phyloP scores from a whole-genome alignment of 208 protist genomes.

The Leishmania mexicana region DNA sequence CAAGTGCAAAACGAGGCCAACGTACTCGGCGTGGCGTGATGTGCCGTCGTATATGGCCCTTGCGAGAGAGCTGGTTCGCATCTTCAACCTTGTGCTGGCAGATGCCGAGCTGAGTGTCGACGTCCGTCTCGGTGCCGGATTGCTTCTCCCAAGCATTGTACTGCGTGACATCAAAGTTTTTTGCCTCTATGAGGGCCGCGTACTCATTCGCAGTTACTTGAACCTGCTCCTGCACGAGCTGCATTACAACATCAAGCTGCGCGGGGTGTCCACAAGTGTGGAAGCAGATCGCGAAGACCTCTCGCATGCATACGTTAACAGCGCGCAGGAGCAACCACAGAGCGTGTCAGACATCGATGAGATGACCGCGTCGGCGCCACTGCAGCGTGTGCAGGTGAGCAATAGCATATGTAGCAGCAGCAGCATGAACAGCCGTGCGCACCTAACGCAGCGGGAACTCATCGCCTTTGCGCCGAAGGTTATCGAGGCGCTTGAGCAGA shows the following conservation, averaged over 20 bases:
- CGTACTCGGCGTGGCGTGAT: conserved; percentile 41
- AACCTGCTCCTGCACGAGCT: conserved; percentile 35
- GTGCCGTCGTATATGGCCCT: conserved; percentile 61
- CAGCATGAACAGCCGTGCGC: conserved; percentile 12
- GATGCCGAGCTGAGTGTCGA: conserved; percentile 39
- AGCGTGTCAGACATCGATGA: not conserved
- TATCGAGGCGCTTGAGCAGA: conserved; percentile 49
- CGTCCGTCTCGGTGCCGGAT: conserved; percentile 43
- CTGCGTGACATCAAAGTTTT: conserved; percentile 55
- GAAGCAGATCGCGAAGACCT: not conserved
- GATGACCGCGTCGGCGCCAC: not conserved
- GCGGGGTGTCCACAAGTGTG: not conserved
- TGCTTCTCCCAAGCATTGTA: conserved; percentile 48
- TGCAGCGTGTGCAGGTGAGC: not conserved
- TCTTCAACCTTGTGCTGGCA: conserved; percentile 38
- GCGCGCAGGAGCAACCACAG: not conserved
- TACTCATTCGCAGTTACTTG: conserved; percentile 57
- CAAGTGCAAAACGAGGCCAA: not conserved
- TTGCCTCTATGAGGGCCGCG: conserved; percentile 56
- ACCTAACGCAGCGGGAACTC: conserved; percentile 40
- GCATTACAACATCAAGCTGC: conserved; percentile 21
- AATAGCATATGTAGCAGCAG: not conserved
- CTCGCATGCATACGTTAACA: no score
- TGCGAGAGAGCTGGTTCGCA: conserved; percentile 38
- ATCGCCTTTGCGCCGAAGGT: conserved; percentile 37